Conservation (phyloP, 768 basidiomycete species). For the Suillus spraguei region DNA sequence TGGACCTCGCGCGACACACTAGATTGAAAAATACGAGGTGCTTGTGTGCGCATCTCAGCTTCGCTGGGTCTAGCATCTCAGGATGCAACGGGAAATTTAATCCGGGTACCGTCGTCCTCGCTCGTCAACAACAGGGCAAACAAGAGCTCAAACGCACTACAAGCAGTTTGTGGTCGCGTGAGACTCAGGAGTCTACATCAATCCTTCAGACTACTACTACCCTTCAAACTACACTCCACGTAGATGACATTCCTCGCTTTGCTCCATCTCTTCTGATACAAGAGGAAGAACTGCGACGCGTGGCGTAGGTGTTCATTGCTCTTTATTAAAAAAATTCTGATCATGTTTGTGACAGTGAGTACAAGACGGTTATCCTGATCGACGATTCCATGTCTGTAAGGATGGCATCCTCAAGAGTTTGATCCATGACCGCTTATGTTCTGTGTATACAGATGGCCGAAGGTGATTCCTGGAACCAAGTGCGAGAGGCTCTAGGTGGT, state of each 20-base stretch:
- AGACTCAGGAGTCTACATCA: constrained; percentile 13
- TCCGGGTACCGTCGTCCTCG: constrained; percentile 35
- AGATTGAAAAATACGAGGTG: constrained; percentile 37
- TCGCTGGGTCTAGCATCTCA: constrained; percentile 29
- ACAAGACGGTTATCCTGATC: constrained; percentile 44
- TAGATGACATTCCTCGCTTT: constrained; percentile 31
- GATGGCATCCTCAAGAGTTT: background rate
- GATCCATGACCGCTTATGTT: background rate
- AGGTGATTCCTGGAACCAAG: constrained; percentile 39
- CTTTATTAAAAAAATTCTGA: constrained; percentile 10
- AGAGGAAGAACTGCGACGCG: constrained; percentile 23
- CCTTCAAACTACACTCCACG: constrained; percentile 22
- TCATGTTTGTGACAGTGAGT: constrained; percentile 26
- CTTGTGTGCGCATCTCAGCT: constrained; percentile 38
- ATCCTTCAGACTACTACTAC: constrained; percentile 17
- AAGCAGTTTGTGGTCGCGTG: constrained; percentile 10
- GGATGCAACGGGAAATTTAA: constrained; percentile 16
- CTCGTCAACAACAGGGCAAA: constrained; percentile 18
- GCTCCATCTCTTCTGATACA: constrained; percentile 18
- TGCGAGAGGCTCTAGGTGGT: constrained; percentile 44
- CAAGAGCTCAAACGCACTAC: background rate
- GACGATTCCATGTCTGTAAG: constrained; percentile 43
- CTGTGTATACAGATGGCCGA: constrained; percentile 38
- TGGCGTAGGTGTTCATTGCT: constrained; percentile 28
- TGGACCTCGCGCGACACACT: background rate